Base-by-base conservation (phyloP, 345 rosid genomes). In the Camelina laxa region DNA sequence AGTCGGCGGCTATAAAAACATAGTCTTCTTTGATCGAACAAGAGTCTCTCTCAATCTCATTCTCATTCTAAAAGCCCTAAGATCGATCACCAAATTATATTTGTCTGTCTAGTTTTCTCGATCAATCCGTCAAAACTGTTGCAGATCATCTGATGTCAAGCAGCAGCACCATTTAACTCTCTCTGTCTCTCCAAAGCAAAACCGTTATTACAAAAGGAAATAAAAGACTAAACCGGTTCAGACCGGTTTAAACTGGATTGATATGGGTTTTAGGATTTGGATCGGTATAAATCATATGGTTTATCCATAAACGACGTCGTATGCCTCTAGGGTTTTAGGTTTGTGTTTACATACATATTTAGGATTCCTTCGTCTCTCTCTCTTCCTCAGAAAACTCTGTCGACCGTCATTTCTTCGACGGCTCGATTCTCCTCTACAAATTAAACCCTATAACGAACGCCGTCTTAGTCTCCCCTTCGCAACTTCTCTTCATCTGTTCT, bases 371-470 rank as follows among this genome's bases (percentile, higher is more conserved):
- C 9, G 36, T 33, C 9, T 60, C 16, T 19, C 60, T 4, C 1
- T 31, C 20, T 21, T 33, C 21, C 9, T 1, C 48, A 41, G n/a
- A 19, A 27, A 50, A 44, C 57, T 21, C 53, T 8, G 1, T 36
- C 69, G 60, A 36, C 78, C 72, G 73, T 75, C 78, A 75, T 59
- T 75, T 49, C 24, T 67, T 12, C 36, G 79, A 60, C 79, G 79
- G 74, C 64, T 60, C 69, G 47, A 0, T 60, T 60, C 11, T 75
- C 69, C 60, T 51, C 16, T n/a, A n/a, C n/a, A 7, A 45, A 6
- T 45, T n/a, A 12, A 15, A 15, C 8, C 49, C 17, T 15, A 44
- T 2, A 19, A 2, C 58, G 24, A 35, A 2, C 58, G 38, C 67
- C 48, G 49, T 21, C 67, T 60, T 48, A 36, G 35, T 36, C 42